Evolutionary conservation across 2,329 filamentous ascomycete genomes (phyloP), one percentile per base, ranked within the genome.

Genomic region (Neoascochyta sp.): DNA sequence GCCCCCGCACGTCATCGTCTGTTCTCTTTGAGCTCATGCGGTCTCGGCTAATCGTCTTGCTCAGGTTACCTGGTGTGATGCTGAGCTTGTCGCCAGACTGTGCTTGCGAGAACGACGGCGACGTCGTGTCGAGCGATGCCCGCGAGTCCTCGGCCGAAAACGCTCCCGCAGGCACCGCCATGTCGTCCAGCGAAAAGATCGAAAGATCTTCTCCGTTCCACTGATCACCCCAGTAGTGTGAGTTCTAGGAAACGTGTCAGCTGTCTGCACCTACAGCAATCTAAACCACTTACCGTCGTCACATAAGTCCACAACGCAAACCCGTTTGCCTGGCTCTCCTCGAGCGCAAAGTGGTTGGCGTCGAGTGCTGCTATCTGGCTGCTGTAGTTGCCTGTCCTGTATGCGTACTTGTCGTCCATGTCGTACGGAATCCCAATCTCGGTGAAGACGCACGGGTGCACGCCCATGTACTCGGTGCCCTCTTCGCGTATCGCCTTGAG

Each of bases 151-250:
- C 66, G 52, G 65, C 36, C 55, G 69, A 75, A 72, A 21, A 82
- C 58, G 52, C 46, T n/a, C 63, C 56, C 26, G 60, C 52, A 12
- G 68, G 71, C 1, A 80, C 62, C 27, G 74, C 66, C 17, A 79
- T 81, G 61, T 98, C 93, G 56, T 98, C 89, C 4, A 78, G 50
- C 0, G 87, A 95, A 57, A 80, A 83, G 32, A 98, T 92, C 4
- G 89, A 95, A 18, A 98, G 66, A 59, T 98, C 92, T 62, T 98
- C 92, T 25, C 92, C 92, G 47, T 98, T 98, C 92, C 92, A 98
- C 45, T 87, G 80, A 52, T 98, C 92, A 32, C 92, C 92, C 66
- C 86, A 82, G 54, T 82, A 72, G 57, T 98, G 92, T 40, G 83
- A 82, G 57, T 96, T 98, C 74, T 85, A 45, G 5, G 5, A 3